phyloP scores from a whole-genome alignment of 306 rosid genomes.

The Gastrolobium villosum region DNA sequence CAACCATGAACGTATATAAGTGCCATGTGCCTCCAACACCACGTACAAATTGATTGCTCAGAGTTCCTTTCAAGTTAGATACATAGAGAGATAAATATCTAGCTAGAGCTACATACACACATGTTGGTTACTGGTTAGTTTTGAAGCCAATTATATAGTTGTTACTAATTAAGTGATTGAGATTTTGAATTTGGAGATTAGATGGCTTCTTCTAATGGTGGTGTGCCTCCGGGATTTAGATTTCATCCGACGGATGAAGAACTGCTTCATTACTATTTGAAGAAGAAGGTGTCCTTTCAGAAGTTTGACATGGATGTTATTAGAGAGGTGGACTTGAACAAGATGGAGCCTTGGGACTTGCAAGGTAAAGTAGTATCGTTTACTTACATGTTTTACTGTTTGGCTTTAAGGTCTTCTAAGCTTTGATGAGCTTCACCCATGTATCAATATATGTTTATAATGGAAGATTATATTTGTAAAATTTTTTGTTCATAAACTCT shows the following conservation, averaged over 20 bases:
- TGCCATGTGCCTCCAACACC: slow-evolving; percentile 48
- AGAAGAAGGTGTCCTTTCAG: slow-evolving; percentile 87
- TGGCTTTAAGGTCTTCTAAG: neutral
- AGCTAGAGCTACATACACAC: neutral
- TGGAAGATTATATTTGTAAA: too few species aligned
- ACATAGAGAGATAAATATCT: neutral
- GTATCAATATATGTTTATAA: too few species aligned
- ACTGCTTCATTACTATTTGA: slow-evolving; percentile 88
- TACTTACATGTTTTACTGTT: neutral
- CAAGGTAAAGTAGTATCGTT: slow-evolving; percentile 66
- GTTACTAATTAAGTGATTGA: slow-evolving; percentile 21
- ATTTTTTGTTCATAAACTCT: too few species aligned
- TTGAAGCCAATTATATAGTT: neutral
- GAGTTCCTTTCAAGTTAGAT: slow-evolving; percentile 27
- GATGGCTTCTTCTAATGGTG: slow-evolving; percentile 84
- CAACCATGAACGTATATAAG: slow-evolving; percentile 59
- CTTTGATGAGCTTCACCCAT: neutral
- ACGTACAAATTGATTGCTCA: slow-evolving; percentile 45
- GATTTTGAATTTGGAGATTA: slow-evolving; percentile 25
- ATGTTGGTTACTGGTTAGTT: too few species aligned
- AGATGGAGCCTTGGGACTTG: slow-evolving; percentile 98
- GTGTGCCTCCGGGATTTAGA: slow-evolving; percentile 96
- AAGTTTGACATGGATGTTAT: slow-evolving; percentile 97
- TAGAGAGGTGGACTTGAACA: slow-evolving; percentile 95
- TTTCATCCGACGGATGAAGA: slow-evolving; percentile 98